phyloP scores from a whole-genome alignment of 106 monocot genomes.

The Vanilla planifolia region DNA sequence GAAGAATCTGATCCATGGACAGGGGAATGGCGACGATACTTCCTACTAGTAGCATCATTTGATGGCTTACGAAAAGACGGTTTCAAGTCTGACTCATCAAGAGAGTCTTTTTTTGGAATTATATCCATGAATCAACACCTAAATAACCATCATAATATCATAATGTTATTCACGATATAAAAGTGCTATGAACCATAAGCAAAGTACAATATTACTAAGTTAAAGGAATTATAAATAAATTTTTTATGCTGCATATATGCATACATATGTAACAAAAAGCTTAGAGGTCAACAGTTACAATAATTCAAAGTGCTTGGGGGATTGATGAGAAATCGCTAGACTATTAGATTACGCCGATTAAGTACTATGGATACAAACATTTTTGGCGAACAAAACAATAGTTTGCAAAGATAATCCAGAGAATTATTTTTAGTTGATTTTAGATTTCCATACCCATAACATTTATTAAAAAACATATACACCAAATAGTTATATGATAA shows the following conservation, averaged over 20 bases:
- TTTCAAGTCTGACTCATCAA: slow-evolving; percentile 32
- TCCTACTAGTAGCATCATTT: slow-evolving; percentile 46
- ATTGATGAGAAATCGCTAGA: no score
- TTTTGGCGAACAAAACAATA: no score
- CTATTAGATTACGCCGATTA: no score
- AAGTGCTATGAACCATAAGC: background rate
- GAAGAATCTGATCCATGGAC: slow-evolving; percentile 38
- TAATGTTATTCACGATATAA: background rate
- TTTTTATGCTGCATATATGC: background rate
- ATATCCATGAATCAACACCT: slow-evolving; percentile 36
- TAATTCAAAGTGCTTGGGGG: no score
- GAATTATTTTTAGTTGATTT: no score
- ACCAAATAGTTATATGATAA: no score
- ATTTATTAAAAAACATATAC: no score
- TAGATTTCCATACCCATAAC: no score
- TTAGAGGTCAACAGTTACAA: no score
- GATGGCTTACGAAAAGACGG: slow-evolving; percentile 52
- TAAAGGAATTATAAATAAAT: background rate
- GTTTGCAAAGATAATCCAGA: no score
- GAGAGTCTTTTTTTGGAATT: slow-evolving; percentile 10
- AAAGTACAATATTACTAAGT: background rate
- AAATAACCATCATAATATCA: background rate
- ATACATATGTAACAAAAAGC: background rate
- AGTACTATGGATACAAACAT: no score
- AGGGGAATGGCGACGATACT: slow-evolving; percentile 55